These are phyloP conservation scores for Calonectria hongkongensis DNA, from an alignment of 2,329 filamentous ascomycete genomes.

Conservation along the genomic window DNA sequence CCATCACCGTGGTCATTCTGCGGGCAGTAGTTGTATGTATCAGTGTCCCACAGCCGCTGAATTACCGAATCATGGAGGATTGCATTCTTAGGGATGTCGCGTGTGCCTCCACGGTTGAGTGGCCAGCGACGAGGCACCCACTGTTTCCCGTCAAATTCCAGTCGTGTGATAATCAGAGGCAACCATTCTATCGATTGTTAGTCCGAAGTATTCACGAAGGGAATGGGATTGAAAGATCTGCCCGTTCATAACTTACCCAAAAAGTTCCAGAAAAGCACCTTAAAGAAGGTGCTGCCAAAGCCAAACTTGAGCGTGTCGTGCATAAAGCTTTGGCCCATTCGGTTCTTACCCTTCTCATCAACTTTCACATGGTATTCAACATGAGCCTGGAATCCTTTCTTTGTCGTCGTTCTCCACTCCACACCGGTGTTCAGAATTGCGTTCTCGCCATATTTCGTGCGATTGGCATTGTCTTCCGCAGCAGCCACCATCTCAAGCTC, in stretches of 20 bases:
- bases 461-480: background rate
- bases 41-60: background rate
- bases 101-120: background rate
- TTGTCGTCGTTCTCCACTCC: background rate
- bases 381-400: background rate
- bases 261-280: conserved; percentile 14
- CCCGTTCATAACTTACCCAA: background rate
- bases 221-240: rapidly evolving
- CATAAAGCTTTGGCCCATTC: background rate
- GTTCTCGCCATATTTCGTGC: no score
- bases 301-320: conserved; percentile 15
- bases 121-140: background rate
- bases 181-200: background rate
- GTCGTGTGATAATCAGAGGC: background rate
- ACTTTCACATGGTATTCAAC: background rate
- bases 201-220: no score
- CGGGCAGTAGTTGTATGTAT: background rate
- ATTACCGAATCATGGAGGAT: background rate
- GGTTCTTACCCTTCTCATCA: background rate
- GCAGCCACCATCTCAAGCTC: background rate
- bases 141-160: background rate
- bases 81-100: background rate
- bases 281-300: background rate
- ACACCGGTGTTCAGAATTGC: background rate
- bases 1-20: background rate